Evolutionary conservation across 2,329 filamentous ascomycete genomes (phyloP).

Genomic region (Nemania serpens): DNA sequence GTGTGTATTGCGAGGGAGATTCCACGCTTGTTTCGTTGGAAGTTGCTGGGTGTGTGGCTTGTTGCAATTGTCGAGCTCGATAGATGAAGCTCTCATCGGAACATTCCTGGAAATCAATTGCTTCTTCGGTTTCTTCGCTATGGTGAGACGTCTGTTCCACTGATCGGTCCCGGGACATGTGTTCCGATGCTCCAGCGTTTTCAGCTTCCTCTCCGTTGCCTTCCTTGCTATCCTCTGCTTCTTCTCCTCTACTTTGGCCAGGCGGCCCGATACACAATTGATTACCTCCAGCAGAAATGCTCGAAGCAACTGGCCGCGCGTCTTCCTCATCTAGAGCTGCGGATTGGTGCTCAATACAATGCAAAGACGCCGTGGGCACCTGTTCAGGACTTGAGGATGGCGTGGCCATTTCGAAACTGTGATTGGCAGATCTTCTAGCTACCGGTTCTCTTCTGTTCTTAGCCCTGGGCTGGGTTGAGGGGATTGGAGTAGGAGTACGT

Average conservation of each 20-base stretch:
- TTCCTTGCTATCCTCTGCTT: not conserved
- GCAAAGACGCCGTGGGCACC: constrained; percentile 12
- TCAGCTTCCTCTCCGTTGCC: not conserved
- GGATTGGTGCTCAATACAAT: not conserved
- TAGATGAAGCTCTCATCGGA: constrained; percentile 40
- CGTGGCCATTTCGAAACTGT: constrained; percentile 37
- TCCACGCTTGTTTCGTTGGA: not conserved
- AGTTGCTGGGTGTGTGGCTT: constrained; percentile 7
- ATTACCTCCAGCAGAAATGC: not conserved
- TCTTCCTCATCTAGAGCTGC: not conserved
- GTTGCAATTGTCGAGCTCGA: constrained; percentile 33
- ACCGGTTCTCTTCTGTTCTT: constrained; percentile 15
- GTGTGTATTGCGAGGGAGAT: constrained; percentile 10
- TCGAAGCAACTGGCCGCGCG: not conserved
- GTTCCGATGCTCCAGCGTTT: not conserved
- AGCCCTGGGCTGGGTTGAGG: not conserved
- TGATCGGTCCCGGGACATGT: not conserved
- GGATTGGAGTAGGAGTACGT: constrained; percentile 33
- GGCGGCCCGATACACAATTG: not conserved
- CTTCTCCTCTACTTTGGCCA: not conserved
- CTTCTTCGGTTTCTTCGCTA: constrained; percentile 15
- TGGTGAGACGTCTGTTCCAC: constrained; percentile 5
- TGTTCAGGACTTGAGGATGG: constrained; percentile 34
- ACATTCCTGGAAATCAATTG: constrained; percentile 31
- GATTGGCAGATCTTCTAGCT: constrained; percentile 17